Percentiles rank a stretch among this genome's conserved stretches.
phyloP scores from a whole-genome alignment of 2,329 filamentous ascomycete genomes.

The Aspergillus caelatus region DNA sequence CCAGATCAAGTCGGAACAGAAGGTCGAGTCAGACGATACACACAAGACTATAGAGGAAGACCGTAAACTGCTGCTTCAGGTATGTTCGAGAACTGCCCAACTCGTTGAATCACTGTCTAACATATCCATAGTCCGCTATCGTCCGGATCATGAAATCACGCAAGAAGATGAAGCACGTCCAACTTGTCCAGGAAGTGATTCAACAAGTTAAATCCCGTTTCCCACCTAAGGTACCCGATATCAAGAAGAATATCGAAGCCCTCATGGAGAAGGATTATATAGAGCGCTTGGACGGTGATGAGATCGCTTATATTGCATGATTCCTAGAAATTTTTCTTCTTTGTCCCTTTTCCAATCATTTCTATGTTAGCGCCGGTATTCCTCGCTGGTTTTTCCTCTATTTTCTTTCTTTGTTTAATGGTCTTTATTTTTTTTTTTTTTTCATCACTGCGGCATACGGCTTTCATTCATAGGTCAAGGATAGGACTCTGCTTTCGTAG shows the following conservation, averaged over 20 bases:
- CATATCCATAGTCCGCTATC: conserved; percentile 76
- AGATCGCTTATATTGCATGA: conserved; percentile 91
- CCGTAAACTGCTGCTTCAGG: conserved; percentile 93
- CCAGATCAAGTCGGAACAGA: conserved; percentile 90
- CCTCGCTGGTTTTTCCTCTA: conserved; percentile 9
- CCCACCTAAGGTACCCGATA: conserved; percentile 87
- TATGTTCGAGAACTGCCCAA: conserved; percentile 53
- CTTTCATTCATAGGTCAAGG: conserved; percentile 2
- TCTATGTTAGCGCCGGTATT: conserved; percentile 12
- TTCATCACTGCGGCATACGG: background rate
- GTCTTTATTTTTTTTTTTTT: background rate
- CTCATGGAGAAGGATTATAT: conserved; percentile 98
- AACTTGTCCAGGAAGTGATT: conserved; percentile 93
- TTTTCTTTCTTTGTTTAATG: background rate
- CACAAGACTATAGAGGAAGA: conserved; percentile 99
- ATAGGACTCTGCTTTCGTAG: conserved; percentile 16
- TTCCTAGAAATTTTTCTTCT: conserved; percentile 6
- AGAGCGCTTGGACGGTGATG: conserved; percentile 90
- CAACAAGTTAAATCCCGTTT: conserved; percentile 92
- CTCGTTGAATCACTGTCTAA: conserved; percentile 9
- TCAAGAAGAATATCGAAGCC: conserved; percentile 99
- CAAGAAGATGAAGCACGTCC: conserved; percentile 97
- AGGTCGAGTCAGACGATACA: conserved; percentile 93
- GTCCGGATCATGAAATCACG: conserved; percentile 99
- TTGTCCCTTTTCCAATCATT: conserved; percentile 6